Conservation (phyloP, 805 yeast genomes). For the Saccharomycopsis lassenensis region DNA sequence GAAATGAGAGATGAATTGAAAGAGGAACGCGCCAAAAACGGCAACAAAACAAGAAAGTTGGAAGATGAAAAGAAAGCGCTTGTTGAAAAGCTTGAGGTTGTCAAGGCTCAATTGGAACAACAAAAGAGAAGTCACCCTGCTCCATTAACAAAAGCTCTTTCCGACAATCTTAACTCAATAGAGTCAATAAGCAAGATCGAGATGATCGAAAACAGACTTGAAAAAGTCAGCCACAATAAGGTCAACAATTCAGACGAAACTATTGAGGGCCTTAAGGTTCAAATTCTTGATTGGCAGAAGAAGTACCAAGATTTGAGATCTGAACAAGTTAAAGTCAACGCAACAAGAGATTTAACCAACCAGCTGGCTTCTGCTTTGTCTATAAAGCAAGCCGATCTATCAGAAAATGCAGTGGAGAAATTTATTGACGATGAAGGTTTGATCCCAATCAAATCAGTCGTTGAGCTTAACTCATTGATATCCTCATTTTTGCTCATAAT, state of each 20-base stretch:
- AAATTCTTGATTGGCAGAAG: constrained; percentile 37
- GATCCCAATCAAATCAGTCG: constrained; percentile 34
- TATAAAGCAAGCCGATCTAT: constrained; percentile 19
- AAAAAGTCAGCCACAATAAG: constrained; percentile 4
- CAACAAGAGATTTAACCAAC: constrained; percentile 1
- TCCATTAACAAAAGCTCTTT: constrained; percentile 1
- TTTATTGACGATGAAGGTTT: constrained; percentile 32
- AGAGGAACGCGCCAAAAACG: constrained; percentile 10
- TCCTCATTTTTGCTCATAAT: constrained; percentile 26
- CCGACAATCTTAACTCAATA: constrained; percentile 5
- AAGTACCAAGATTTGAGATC: constrained; percentile 38
- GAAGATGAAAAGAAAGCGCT: constrained; percentile 8
- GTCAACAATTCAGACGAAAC: constrained; percentile 13
- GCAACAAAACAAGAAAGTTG: constrained; percentile 4
- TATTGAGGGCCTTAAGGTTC: constrained; percentile 27
- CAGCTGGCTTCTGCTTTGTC: neutral
- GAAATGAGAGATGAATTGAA: constrained; percentile 7
- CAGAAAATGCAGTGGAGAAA: constrained; percentile 23
- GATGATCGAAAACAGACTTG: constrained; percentile 10
- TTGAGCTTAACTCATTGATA: constrained; percentile 34
- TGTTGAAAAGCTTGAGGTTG: constrained; percentile 7
- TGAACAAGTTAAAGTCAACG: constrained; percentile 23
- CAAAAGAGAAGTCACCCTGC: constrained; percentile 5
- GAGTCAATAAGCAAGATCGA: constrained; percentile 6
- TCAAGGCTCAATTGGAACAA: constrained; percentile 7